Conservation (phyloP, 2,329 filamentous ascomycete species). For the Pseudocercospora fijiensis region DNA sequence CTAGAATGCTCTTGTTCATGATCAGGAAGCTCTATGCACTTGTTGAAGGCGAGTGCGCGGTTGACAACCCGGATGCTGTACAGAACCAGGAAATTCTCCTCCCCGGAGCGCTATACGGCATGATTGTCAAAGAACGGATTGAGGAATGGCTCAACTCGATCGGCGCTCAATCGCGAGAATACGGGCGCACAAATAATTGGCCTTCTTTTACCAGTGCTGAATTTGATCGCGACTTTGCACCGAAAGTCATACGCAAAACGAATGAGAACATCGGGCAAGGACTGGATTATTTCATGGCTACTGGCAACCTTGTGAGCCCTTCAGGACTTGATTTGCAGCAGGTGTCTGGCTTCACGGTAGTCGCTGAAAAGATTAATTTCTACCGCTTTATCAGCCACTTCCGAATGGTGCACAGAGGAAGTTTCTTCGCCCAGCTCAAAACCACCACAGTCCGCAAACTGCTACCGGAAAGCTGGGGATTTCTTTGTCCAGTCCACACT, state of each 20-base stretch:
- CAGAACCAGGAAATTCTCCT: slow-evolving; percentile 95
- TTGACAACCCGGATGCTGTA: slow-evolving; percentile 94
- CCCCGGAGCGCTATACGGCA: slow-evolving; percentile 88
- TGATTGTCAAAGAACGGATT: slow-evolving; percentile 91
- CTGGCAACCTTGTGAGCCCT: slow-evolving; percentile 86
- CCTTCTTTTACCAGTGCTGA: slow-evolving; percentile 69
- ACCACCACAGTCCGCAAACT: slow-evolving; percentile 96
- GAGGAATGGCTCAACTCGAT: slow-evolving; percentile 83
- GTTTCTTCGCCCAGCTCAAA: slow-evolving; percentile 96
- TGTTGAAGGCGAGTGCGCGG: slow-evolving; percentile 85
- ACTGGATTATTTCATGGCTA: slow-evolving; percentile 93
- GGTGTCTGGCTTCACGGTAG: slow-evolving; percentile 89
- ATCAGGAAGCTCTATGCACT: slow-evolving; percentile 91
- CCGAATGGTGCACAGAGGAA: slow-evolving; percentile 97
- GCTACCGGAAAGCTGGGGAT: slow-evolving; percentile 95
- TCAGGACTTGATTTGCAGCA: slow-evolving; percentile 94
- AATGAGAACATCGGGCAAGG: slow-evolving; percentile 86
- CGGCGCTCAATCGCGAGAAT: slow-evolving; percentile 47
- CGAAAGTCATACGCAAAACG: slow-evolving; percentile 73
- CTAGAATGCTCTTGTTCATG: slow-evolving; percentile 92
- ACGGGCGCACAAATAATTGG: slow-evolving; percentile 52
- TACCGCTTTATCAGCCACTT: slow-evolving; percentile 98
- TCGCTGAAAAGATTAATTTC: slow-evolving; percentile 99
- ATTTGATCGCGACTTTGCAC: slow-evolving; percentile 76
- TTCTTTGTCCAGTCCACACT: slow-evolving; percentile 94